A percentile compares a stretch with the other conserved stretches of the same genome.
Conservation (phyloP, 1,139 yeast genomes). For the Sugiyamaella novakii region DNA sequence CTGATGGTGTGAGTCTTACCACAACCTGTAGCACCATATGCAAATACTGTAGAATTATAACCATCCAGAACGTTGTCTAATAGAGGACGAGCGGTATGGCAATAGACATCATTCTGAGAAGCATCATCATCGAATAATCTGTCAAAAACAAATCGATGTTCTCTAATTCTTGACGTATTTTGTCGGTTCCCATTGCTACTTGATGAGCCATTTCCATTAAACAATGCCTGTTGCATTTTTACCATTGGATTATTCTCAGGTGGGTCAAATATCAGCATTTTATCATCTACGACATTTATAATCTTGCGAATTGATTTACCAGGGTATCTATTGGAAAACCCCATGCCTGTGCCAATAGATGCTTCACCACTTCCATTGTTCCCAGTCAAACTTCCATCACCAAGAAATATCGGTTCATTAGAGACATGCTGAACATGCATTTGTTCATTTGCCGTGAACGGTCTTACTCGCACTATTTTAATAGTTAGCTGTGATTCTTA, state of each 20-base stretch:
- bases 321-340: conserved; percentile 15
- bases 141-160: conserved; percentile 83
- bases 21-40: conserved; percentile 98
- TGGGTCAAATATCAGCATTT: conserved; percentile 89
- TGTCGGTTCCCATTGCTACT: conserved; percentile 11
- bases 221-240: conserved; percentile 59
- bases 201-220: conserved; percentile 32
- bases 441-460: conserved; percentile 66
- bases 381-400: conserved; percentile 55
- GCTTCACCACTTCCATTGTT: conserved; percentile 7
- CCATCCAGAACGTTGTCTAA: conserved; percentile 80
- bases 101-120: conserved; percentile 67
- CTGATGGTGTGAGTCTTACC: conserved; percentile 94
- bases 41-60: conserved; percentile 87
- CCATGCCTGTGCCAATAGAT: conserved; percentile 1
- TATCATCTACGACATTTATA: conserved; percentile 81
- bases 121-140: conserved; percentile 66
- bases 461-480: conserved; percentile 61
- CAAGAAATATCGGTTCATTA: conserved; percentile 48
- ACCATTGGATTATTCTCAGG: conserved; percentile 71
- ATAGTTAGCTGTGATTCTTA: not conserved
- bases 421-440: conserved; percentile 44
- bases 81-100: conserved; percentile 67
- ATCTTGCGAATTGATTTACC: conserved; percentile 56
- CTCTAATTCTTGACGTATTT: conserved; percentile 56